Evolutionary conservation across 2,329 filamentous ascomycete genomes (phyloP).

Genomic region (Phyllachora maydis): DNA sequence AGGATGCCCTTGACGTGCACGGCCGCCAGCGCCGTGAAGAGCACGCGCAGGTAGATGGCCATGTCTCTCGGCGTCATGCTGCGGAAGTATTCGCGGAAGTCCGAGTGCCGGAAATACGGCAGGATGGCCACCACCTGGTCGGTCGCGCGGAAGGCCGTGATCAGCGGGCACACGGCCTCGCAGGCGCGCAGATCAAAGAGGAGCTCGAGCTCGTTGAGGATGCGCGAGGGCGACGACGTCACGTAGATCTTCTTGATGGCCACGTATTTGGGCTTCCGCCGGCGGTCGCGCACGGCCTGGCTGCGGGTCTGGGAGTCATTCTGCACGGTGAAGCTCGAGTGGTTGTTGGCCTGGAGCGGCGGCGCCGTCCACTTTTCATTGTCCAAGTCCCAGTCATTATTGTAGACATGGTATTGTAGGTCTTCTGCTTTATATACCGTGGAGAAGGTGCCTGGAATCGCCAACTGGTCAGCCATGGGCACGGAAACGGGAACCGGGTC

Average conservation of each 20-base stretch:
- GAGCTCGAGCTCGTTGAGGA: conserved; percentile 89
- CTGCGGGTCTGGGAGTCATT: too few species aligned
- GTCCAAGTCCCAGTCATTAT: conserved; percentile 73
- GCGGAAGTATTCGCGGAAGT: conserved; percentile 89
- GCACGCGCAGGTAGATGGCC: conserved; percentile 68
- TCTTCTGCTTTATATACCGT: conserved; percentile 99
- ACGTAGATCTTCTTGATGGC: conserved; percentile 99
- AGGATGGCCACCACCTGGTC: conserved; percentile 92
- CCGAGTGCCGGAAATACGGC: conserved; percentile 86
- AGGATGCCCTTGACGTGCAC: conserved; percentile 75
- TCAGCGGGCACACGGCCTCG: conserved; percentile 75
- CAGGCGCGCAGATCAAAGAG: conserved; percentile 72
- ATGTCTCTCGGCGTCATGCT: conserved; percentile 76
- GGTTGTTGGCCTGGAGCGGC: conserved; percentile 25
- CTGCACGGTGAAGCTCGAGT: conserved; percentile 8
- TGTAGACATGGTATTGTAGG: conserved; percentile 59
- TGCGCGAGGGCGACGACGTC: conserved; percentile 80
- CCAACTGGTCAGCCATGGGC: conserved; percentile 3
- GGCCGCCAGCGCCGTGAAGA: conserved; percentile 67
- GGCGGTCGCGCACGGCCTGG: conserved; percentile 9
- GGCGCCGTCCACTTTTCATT: conserved; percentile 48
- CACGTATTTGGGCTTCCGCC: conserved; percentile 52
- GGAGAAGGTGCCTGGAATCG: conserved; percentile 69
- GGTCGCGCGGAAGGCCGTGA: conserved; percentile 86
- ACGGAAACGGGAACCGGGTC: background rate